phyloP scores from a whole-genome alignment of 768 basidiomycete genomes.

The Leucocoprinus sp. region DNA sequence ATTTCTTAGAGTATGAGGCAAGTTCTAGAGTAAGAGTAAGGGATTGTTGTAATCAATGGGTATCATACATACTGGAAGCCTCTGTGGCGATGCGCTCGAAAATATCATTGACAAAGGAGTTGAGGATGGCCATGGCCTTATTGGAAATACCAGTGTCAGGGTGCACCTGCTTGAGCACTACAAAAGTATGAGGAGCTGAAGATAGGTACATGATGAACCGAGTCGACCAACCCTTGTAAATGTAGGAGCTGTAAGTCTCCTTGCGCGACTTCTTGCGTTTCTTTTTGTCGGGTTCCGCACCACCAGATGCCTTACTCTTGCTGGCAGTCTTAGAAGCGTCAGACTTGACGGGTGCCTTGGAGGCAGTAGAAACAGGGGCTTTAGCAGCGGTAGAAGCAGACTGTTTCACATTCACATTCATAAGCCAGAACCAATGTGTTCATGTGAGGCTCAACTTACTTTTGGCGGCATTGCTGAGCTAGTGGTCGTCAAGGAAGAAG shows the following conservation, averaged over 20 bases:
- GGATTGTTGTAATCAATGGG: neutral
- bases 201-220: neutral
- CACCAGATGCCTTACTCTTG: constrained; percentile 69
- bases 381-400: constrained; percentile 82
- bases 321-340: constrained; percentile 69
- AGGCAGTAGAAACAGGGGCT: constrained; percentile 61
- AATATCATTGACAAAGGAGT: constrained; percentile 95
- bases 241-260: constrained; percentile 92
- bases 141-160: constrained; percentile 99
- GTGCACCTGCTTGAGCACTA: constrained; percentile 95
- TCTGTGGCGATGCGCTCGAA: constrained; percentile 91
- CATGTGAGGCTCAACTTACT: constrained; percentile 12
- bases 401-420: constrained; percentile 21
- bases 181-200: neutral
- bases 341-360: constrained; percentile 68
- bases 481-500: constrained; percentile 16
- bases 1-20: constrained; percentile 96
- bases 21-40: constrained; percentile 51
- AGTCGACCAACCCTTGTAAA: constrained; percentile 67
- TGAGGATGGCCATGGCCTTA: constrained; percentile 96
- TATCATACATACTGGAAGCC: constrained; percentile 62
- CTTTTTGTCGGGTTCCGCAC: constrained; percentile 74
- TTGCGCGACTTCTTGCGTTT: constrained; percentile 80
- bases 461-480: constrained; percentile 25
- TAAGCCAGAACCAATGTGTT: neutral